Evolutionary conservation across 352 stramenopile species (phyloP), one percentile per base, ranked within the genome.

Genomic region (Phytophthora fragariae): DNA sequence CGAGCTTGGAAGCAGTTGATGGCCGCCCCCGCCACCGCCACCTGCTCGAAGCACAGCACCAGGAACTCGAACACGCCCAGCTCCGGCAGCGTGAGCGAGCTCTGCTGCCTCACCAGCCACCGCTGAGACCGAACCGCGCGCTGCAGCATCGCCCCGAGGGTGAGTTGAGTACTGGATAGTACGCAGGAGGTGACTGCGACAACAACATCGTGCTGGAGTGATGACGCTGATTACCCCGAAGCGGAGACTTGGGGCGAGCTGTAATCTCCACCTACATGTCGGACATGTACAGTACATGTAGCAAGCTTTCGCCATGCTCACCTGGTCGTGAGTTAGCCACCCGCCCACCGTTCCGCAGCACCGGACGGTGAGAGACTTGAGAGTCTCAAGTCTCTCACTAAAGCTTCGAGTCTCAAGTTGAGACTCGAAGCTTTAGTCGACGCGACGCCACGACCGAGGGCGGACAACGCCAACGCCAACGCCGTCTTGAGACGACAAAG

Each of bases 21-120:
- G 21, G 65, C 71, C 5, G 71, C 71, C 33, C 71, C 65, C 10
- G 65, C 71, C 65, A 77, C 70, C 4, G 69, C 58, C 35, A 77
- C 62, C 56, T 77, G 71, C 60, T 77, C 71, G 57, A 77, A 74
- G 31, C 65, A 74, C 33, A 77, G 57, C 61, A 77, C 65, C 15
- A 77, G 37, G 55, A 77, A 77, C 60, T 77, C 66, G 39, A 77
- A 71, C 58, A 58, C 8, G 39, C 71, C 71, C 59, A 77, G 46
- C 52, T 77, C 65, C 44, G 70, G 62, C 44, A 62, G 31, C 21
- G 65, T 63, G 44, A 61, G 64, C 7, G 47, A 62, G 37, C 58
- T 76, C 33, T 57, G 53, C 64, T 76, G 70, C n/a, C 52, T 62
- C 57, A 55, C 41, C 52, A 68, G 31, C 70, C 70, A 76, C 7